Percentiles rank a stretch among this genome's conserved stretches.
These are phyloP conservation scores for Aspergillus taichungensis DNA, from an alignment of 495 filamentous ascomycete species.

Conservation along the genomic window DNA sequence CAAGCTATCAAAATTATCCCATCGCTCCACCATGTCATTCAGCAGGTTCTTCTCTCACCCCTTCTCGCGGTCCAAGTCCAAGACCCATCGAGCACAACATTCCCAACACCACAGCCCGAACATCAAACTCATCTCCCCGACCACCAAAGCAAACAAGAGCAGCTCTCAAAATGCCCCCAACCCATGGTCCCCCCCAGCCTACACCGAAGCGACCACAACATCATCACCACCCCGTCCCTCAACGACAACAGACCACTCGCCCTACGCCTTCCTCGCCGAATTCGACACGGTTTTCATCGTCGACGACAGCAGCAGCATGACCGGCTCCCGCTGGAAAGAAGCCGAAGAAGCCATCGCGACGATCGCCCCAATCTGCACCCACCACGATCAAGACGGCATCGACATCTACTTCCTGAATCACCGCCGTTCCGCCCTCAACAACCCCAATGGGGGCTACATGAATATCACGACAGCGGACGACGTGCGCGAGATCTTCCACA, in stretches of 20 bases:
- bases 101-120: too few relatives aligned
- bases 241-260: slow-evolving; percentile 21
- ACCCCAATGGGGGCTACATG: slow-evolving; percentile 38
- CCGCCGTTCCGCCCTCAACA: slow-evolving; percentile 15
- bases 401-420: slow-evolving; percentile 91
- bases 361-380: slow-evolving; percentile 79
- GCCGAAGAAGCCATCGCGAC: slow-evolving; percentile 59
- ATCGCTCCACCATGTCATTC: too few relatives aligned
- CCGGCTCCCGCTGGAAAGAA: slow-evolving; percentile 68
- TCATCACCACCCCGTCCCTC: background rate
- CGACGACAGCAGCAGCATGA: slow-evolving; percentile 88
- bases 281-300: slow-evolving; percentile 94
- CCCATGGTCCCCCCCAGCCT: slow-evolving; percentile 27
- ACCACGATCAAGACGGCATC: slow-evolving; percentile 80
- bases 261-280: slow-evolving; percentile 69
- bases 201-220: slow-evolving; percentile 16
- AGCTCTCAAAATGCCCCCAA: too few relatives aligned
- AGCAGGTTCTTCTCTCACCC: too few relatives aligned
- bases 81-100: too few relatives aligned
- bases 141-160: too few relatives aligned
- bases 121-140: too few relatives aligned
- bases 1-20: too few relatives aligned
- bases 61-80: too few relatives aligned
- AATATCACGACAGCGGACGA: slow-evolving; percentile 44
- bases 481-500: slow-evolving; percentile 59